Evolutionary conservation across 257 asterid species (phyloP), one percentile per base, ranked within the genome.

Genomic region (Lycium ferocissimum): DNA sequence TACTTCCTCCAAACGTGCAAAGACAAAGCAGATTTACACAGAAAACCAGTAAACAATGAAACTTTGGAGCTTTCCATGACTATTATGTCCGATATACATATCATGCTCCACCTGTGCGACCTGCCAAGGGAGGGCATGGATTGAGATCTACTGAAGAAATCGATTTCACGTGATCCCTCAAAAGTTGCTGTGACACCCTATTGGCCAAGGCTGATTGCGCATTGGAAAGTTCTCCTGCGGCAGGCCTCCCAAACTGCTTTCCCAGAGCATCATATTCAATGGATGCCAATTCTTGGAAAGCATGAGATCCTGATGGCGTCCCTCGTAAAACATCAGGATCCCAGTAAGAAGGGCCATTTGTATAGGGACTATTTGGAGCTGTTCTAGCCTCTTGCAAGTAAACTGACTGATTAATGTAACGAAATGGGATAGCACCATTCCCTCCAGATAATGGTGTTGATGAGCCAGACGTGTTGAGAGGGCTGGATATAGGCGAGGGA

Each of bases 401-500:
- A 79, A 88, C 82, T 15, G 92, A 85, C 81, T 92, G 99, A 82
- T 88, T 90, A 81, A 87, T 87, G 62, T 87, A 87, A 67, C 90
- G 95, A 84, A 91, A 93, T 4, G 97, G 96, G 87, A 93, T 86
- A 86, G 91, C 79, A 56, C 94, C 95, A 33, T 82, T 79, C 47
- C 98, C 95, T 63, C 97, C 91, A 63, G 95, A 88, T 51, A 92
- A 90, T 69, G 98, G 97, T 56, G 96, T 94, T 49, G 95, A 94
- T 75, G 95, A 88, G 83, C 98, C 96, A 20, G 98, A 91, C 51
- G 92, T 93, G 20, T 95, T 87, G 58, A 91, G 94, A 75, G 99
- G 98, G 86, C 98, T 97, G 18, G 98, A 94, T 88, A 95, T 95
- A 35, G 99, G 96, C 1, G 98, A 94, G 5, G 99, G 98, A 69